phyloP scores from a whole-genome alignment of 2,329 filamentous ascomycete species.

The Fusarium mangiferae region DNA sequence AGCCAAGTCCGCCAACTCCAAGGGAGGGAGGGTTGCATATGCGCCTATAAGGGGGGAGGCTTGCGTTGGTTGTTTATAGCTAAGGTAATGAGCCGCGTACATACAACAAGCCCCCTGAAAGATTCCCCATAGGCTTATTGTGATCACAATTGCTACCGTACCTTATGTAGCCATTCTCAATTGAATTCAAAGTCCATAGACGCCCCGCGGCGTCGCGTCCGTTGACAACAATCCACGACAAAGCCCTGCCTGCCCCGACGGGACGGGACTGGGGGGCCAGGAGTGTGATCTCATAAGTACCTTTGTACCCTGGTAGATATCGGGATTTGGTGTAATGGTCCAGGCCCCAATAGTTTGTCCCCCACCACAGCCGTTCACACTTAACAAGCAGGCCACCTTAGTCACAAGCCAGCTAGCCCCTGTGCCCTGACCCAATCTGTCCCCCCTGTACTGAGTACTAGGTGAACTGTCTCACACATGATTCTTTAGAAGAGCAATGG shows the following conservation, averaged over 20 bases:
- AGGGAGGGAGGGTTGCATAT: slow-evolving; percentile 8
- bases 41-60: background rate
- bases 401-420: background rate
- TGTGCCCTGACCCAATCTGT: background rate
- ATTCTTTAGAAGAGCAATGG: background rate
- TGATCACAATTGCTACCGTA: background rate
- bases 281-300: background rate
- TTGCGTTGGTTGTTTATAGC: background rate
- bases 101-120: background rate
- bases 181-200: background rate
- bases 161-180: background rate
- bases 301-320: background rate
- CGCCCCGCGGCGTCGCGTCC: too few relatives aligned
- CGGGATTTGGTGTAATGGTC: background rate
- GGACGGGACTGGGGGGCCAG: background rate
- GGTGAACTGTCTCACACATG: background rate
- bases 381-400: background rate
- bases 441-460: background rate
- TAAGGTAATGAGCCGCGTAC: background rate
- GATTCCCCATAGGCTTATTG: background rate
- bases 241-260: background rate
- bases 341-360: background rate
- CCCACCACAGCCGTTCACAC: background rate
- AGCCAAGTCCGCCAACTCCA: slow-evolving; percentile 2
- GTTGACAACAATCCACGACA: background rate